Evolutionary conservation across 352 stramenopile genomes (phyloP).

Genomic region (Phytophthora melonis): DNA sequence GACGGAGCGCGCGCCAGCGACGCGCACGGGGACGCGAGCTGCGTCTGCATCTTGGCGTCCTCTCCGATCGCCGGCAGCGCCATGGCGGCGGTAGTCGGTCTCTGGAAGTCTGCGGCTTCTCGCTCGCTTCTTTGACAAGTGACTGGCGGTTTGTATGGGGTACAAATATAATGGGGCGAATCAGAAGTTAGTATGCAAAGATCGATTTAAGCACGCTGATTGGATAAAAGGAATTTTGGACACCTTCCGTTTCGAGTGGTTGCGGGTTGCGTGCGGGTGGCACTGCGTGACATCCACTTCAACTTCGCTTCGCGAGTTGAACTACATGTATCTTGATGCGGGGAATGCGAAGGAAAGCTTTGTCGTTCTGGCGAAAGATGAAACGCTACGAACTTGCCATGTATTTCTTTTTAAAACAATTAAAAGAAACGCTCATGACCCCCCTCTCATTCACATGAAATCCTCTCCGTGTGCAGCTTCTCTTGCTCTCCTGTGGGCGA

Average conservation of each 20-base stretch:
- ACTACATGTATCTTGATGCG: too few species aligned
- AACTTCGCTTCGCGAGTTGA: not conserved
- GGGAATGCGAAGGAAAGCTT: too few species aligned
- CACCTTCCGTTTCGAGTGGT: not conserved
- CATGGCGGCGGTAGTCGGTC: conserved; percentile 2
- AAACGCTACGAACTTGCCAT: too few species aligned
- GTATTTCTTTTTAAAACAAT: too few species aligned
- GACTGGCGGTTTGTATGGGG: not conserved
- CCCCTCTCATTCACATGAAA: too few species aligned
- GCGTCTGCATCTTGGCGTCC: conserved; percentile 46
- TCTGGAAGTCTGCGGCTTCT: conserved; percentile 26
- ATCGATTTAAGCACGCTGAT: not conserved
- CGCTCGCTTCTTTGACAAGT: not conserved
- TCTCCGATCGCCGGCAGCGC: conserved; percentile 63
- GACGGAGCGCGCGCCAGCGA: conserved; percentile 23
- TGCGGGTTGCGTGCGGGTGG: not conserved
- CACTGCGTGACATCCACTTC: not conserved
- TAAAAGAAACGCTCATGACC: too few species aligned
- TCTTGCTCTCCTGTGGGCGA: too few species aligned
- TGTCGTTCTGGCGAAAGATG: too few species aligned
- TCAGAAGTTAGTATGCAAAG: conserved; percentile 20
- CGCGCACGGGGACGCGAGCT: conserved; percentile 17
- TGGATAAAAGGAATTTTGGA: not conserved
- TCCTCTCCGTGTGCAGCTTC: too few species aligned
- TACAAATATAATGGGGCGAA: conserved; percentile 21